Evolutionary conservation across 371 early-diverging fungal genomes (phyloP).

Genomic region (Conidiobolus incongruus): DNA sequence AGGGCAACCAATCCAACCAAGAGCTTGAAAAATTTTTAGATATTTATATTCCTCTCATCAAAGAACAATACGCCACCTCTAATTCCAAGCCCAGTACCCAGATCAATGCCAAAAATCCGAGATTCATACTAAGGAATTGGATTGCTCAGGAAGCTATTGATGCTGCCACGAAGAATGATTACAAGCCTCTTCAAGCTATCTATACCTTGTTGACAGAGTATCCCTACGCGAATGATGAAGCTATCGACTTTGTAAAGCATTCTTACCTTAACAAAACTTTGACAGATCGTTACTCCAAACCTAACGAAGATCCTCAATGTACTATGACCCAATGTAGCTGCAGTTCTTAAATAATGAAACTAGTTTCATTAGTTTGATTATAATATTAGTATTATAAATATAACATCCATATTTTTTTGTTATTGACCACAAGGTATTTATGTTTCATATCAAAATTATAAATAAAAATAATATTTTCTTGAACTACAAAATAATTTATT

Average conservation of each 20-base stretch:
- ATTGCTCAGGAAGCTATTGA: slow-evolving; percentile 38
- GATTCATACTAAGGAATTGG: slow-evolving; percentile 49
- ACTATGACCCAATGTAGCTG: slow-evolving; percentile 2
- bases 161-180: slow-evolving; percentile 11
- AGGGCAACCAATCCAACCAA: too few relatives aligned
- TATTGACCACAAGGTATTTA: too few relatives aligned
- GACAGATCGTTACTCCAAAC: not conserved
- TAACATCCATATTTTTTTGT: too few relatives aligned
- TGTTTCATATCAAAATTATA: too few relatives aligned
- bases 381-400: too few relatives aligned
- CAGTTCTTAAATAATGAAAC: slow-evolving; percentile 1
- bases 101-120: slow-evolving; percentile 41
- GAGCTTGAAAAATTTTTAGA: too few relatives aligned
- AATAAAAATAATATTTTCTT: too few relatives aligned
- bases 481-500: too few relatives aligned
- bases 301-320: not conserved
- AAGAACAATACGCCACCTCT: too few relatives aligned
- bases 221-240: slow-evolving; percentile 18
- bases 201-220: slow-evolving; percentile 21
- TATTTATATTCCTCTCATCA: too few relatives aligned
- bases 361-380: not conserved
- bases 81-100: too few relatives aligned
- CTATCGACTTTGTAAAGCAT: not conserved
- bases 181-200: slow-evolving; percentile 17
- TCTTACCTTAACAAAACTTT: not conserved